Evolutionary conservation across 2,329 filamentous ascomycete genomes (phyloP).

Genomic region (Biscogniauxia marginata): DNA sequence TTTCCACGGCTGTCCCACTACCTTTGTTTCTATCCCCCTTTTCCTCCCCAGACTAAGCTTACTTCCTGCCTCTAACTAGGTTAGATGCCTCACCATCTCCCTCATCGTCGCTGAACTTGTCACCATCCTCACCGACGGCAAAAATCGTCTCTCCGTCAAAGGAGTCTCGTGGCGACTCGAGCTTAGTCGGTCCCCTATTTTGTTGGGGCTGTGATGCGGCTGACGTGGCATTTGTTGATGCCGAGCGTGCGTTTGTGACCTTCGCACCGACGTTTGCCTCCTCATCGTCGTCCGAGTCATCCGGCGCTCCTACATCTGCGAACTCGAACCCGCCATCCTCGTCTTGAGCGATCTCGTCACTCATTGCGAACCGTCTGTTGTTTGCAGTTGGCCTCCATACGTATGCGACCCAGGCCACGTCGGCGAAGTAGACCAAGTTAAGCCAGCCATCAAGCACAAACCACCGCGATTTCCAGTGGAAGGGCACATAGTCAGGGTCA

Average conservation of each 20-base stretch:
- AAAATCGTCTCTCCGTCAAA: slow-evolving; percentile 90
- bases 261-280: slow-evolving; percentile 50
- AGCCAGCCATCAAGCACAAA: slow-evolving; percentile 97
- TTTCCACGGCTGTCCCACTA: slow-evolving; percentile 6
- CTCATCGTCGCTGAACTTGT: slow-evolving; percentile 79
- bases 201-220: slow-evolving; percentile 24
- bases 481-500: slow-evolving; percentile 87
- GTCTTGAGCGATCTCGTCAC: slow-evolving; percentile 97
- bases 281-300: slow-evolving; percentile 61
- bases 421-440: slow-evolving; percentile 91
- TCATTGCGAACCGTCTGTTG: slow-evolving; percentile 97
- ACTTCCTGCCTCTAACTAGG: slow-evolving; percentile 49
- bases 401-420: slow-evolving; percentile 91
- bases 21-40: slow-evolving; percentile 6
- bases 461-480: slow-evolving; percentile 97
- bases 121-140: slow-evolving; percentile 81
- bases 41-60: slow-evolving; percentile 1
- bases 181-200: slow-evolving; percentile 24
- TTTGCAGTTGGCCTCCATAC: slow-evolving; percentile 96
- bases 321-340: slow-evolving; percentile 96
- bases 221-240: slow-evolving; percentile 15
- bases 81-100: slow-evolving; percentile 56
- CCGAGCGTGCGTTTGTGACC: slow-evolving; percentile 26
- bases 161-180: slow-evolving; percentile 57
- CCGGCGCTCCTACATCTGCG: slow-evolving; percentile 78